These are phyloP conservation scores for Avena atlantica DNA, from an alignment of 176 grass and related monocot species.

Conservation along the genomic window DNA sequence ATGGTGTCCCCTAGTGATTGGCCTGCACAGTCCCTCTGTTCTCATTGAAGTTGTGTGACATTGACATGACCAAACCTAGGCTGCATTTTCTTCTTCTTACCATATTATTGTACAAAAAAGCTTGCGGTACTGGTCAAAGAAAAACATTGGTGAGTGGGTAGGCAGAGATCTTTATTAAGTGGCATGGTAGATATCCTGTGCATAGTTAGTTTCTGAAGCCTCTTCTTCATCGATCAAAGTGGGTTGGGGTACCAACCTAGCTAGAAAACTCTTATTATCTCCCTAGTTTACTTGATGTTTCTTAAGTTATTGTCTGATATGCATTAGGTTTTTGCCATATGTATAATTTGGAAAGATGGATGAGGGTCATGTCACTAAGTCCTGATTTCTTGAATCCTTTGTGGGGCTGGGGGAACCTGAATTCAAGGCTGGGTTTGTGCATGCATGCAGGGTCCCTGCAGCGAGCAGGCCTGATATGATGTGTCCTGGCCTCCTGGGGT, in stretches of 20 bases:
- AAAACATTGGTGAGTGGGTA: slow-evolving; percentile 46
- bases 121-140: slow-evolving; percentile 59
- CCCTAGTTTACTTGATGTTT: slow-evolving; percentile 34
- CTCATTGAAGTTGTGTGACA: slow-evolving; percentile 52
- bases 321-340: slow-evolving; percentile 41
- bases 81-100: slow-evolving; percentile 20
- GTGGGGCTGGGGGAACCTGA: slow-evolving; percentile 52
- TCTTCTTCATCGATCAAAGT: slow-evolving; percentile 44
- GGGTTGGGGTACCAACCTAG: slow-evolving; percentile 26
- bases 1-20: slow-evolving; percentile 60
- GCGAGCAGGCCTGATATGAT: slow-evolving; percentile 30
- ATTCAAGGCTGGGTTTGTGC: slow-evolving; percentile 52
- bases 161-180: slow-evolving; percentile 35
- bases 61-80: slow-evolving; percentile 70
- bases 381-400: slow-evolving; percentile 32
- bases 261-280: neutral
- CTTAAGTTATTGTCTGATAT: neutral
- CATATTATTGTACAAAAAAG: slow-evolving; percentile 1
- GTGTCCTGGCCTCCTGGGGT: slow-evolving; percentile 17
- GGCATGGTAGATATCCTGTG: slow-evolving; percentile 48
- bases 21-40: slow-evolving; percentile 40
- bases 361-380: slow-evolving; percentile 29
- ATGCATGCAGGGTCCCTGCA: neutral
- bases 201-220: slow-evolving; percentile 15
- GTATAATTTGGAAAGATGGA: slow-evolving; percentile 12